phyloP scores from a whole-genome alignment of 2,329 filamentous ascomycete genomes.

The Penicillium concentricum region DNA sequence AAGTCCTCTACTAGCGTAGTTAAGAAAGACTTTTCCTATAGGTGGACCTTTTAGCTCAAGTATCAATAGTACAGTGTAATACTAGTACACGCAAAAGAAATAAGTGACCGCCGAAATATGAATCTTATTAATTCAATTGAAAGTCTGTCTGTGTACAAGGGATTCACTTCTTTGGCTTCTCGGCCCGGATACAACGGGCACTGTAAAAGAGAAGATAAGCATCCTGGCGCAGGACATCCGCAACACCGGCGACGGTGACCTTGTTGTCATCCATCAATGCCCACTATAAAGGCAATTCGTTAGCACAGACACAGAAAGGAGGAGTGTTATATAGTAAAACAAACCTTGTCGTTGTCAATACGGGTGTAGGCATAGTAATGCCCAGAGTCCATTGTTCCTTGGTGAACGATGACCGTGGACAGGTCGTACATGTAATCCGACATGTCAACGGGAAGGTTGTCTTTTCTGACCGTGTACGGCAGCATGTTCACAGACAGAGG shows the following conservation, averaged over 20 bases:
- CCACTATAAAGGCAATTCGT: slow-evolving; percentile 59
- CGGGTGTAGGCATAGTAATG: slow-evolving; percentile 86
- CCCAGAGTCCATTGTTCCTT: slow-evolving; percentile 87
- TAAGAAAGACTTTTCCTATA: neutral
- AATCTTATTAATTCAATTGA: neutral
- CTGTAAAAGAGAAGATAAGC: slow-evolving; percentile 88
- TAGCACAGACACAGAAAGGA: neutral
- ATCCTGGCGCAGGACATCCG: slow-evolving; percentile 80
- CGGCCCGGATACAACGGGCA: slow-evolving; percentile 33
- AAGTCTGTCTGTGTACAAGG: neutral
- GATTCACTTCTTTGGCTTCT: neutral
- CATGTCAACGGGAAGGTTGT: slow-evolving; percentile 32
- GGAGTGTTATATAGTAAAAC: slow-evolving; percentile 15
- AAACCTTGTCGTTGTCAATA: slow-evolving; percentile 69
- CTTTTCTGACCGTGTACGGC: slow-evolving; percentile 74
- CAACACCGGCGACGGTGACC: slow-evolving; percentile 78
- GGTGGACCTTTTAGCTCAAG: neutral
- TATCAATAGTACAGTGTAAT: neutral
- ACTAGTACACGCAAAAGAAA: neutral
- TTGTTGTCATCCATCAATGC: slow-evolving; percentile 95
- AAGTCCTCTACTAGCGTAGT: neutral
- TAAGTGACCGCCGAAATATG: neutral
- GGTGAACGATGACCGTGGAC: slow-evolving; percentile 85
- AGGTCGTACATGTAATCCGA: slow-evolving; percentile 77
- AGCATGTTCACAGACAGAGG: slow-evolving; percentile 85